Evolutionary conservation across 148 eudicot species (phyloP).

Genomic region (Persicaria maculosa): DNA sequence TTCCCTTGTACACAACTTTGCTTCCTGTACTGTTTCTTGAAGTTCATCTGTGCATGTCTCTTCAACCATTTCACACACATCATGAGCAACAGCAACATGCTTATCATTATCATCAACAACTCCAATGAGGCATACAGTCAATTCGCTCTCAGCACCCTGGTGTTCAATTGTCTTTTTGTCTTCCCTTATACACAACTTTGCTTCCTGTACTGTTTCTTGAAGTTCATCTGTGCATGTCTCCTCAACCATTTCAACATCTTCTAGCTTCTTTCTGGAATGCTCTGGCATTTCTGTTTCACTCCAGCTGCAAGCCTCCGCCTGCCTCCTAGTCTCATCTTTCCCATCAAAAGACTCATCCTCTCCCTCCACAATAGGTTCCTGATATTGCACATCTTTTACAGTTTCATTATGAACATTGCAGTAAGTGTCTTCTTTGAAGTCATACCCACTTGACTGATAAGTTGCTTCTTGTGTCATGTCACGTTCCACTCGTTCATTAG

Average conservation of each 20-base stretch:
- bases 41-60: constrained; percentile 2
- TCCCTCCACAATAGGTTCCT: constrained; percentile 17
- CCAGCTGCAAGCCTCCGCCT: constrained; percentile 23
- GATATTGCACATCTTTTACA: constrained; percentile 17
- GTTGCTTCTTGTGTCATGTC: constrained; percentile 25
- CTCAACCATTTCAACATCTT: background rate
- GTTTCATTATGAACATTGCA: constrained; percentile 18
- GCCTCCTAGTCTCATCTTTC: constrained; percentile 16
- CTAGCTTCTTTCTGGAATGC: background rate
- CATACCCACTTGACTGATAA: constrained; percentile 17
- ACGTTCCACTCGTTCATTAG: constrained; percentile 19
- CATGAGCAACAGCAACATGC: no score
- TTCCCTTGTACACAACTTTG: background rate
- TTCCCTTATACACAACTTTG: background rate
- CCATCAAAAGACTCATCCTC: constrained; percentile 12
- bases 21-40: constrained; percentile 1
- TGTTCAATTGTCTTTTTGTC: background rate
- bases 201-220: constrained; percentile 1
- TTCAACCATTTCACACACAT: background rate
- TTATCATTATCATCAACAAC: background rate
- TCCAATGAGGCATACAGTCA: background rate
- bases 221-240: constrained; percentile 2
- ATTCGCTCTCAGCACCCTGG: background rate
- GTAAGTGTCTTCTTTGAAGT: constrained; percentile 12
- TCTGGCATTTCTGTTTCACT: constrained; percentile 10